Conservation (phyloP, 257 asterid genomes). For the Apocynum venetum region DNA sequence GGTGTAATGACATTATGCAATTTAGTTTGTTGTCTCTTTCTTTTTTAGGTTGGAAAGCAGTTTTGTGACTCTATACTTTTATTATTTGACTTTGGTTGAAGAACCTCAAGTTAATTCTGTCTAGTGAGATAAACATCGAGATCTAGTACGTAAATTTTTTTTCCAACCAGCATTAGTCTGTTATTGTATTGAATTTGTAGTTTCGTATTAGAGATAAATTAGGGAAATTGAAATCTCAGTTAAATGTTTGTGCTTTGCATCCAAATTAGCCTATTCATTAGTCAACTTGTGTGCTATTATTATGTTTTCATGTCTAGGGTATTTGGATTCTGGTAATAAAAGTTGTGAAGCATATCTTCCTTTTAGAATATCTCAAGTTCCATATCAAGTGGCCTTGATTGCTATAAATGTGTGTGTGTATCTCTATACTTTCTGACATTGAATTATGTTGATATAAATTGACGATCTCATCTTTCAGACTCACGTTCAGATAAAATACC, state of each 20-base stretch:
- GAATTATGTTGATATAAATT: neutral
- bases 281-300: neutral
- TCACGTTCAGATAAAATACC: constrained; percentile 54
- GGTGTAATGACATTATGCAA: too few species aligned
- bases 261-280: neutral
- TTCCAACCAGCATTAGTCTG: neutral
- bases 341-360: neutral
- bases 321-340: neutral
- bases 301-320: neutral
- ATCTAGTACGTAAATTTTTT: neutral
- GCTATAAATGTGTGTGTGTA: neutral
- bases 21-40: neutral
- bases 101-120: neutral
- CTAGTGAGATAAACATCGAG: neutral
- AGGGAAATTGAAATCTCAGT: neutral
- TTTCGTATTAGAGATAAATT: neutral
- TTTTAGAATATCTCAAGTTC: neutral
- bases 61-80: neutral
- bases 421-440: neutral
- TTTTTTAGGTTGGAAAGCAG: neutral
- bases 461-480: constrained; percentile 31
- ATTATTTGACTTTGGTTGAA: neutral
- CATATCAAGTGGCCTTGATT: neutral
- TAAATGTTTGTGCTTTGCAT: neutral
- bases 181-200: neutral